phyloP scores from a whole-genome alignment of 2,329 filamentous ascomycete genomes.

The Pestalotiopsis sp. region DNA sequence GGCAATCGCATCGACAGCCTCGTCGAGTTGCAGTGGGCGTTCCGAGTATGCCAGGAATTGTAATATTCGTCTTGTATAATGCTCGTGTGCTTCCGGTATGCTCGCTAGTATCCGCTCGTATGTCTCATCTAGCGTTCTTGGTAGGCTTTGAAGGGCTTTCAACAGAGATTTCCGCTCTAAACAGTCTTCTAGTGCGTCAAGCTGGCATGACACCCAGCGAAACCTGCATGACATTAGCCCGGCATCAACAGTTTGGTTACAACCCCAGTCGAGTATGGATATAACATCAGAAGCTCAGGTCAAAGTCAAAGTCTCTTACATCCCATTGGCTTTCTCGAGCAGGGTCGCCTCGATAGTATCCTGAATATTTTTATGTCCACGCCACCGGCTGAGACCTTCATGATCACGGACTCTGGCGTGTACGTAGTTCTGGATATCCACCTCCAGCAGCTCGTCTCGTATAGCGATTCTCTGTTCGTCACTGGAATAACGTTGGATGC shows the following conservation, averaged over 20 bases:
- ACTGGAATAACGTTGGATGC: constrained; percentile 16
- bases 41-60: constrained; percentile 25
- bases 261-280: no score
- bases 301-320: constrained; percentile 28
- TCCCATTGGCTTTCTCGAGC: constrained; percentile 28
- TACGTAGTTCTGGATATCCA: constrained; percentile 30
- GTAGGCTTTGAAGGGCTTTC: constrained; percentile 13
- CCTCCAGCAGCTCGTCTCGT: constrained; percentile 20
- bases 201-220: constrained; percentile 22
- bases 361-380: constrained; percentile 20
- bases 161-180: not conserved
- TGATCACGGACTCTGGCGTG: constrained; percentile 19
- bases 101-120: constrained; percentile 19
- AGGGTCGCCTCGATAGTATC: constrained; percentile 24
- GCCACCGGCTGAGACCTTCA: constrained; percentile 26
- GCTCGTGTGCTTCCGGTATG: constrained; percentile 8
- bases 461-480: constrained; percentile 21
- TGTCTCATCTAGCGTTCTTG: constrained; percentile 20
- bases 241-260: no score
- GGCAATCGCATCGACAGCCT: constrained; percentile 30
- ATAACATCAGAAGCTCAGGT: no score
- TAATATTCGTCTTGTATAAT: constrained; percentile 15
- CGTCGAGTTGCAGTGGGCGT: constrained; percentile 27
- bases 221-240: constrained; percentile 24
- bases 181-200: constrained; percentile 24